A percentile compares a stretch with the other conserved stretches of the same genome.
Evolutionary conservation across 2,329 filamentous ascomycete species (phyloP).

Genomic region (Endothia cerciana): DNA sequence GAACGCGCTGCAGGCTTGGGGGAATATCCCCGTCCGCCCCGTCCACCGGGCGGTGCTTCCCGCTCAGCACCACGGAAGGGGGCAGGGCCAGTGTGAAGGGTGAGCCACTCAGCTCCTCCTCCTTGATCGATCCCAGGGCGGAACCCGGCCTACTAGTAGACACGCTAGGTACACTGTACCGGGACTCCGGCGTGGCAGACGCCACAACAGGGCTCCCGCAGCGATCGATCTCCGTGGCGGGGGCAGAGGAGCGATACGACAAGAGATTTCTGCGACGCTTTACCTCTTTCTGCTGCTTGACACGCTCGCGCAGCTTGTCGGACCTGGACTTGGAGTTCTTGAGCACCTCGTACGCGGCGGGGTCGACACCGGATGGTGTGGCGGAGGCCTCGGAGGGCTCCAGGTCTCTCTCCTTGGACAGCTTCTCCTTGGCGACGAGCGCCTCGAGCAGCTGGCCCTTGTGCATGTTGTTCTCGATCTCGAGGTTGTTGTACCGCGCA

Average conservation of each 20-base stretch:
- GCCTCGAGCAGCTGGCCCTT: conserved; percentile 64
- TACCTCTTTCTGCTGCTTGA: conserved; percentile 63
- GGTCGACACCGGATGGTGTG: conserved; percentile 36
- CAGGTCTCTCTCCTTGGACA: conserved; percentile 56
- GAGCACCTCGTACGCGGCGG: conserved; percentile 39
- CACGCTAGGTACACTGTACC: neutral
- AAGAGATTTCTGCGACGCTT: conserved; percentile 39
- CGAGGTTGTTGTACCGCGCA: conserved; percentile 52
- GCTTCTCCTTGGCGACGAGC: conserved; percentile 63
- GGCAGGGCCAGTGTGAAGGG: neutral
- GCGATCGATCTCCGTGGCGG: neutral
- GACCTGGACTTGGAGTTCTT: conserved; percentile 55
- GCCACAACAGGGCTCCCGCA: neutral
- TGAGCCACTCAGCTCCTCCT: conserved; percentile 12
- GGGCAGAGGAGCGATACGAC: conserved; percentile 7
- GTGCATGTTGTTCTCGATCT: conserved; percentile 58
- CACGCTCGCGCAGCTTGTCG: conserved; percentile 59
- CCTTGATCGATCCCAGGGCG: neutral
- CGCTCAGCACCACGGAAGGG: neutral
- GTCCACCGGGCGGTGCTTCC: neutral
- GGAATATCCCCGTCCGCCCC: neutral
- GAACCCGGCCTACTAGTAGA: neutral
- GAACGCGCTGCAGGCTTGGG: neutral
- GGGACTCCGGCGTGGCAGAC: neutral
- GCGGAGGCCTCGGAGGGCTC: conserved; percentile 42